phyloP scores from a whole-genome alignment of 177 flowering plant genomes.

The Vitis hybrid region DNA sequence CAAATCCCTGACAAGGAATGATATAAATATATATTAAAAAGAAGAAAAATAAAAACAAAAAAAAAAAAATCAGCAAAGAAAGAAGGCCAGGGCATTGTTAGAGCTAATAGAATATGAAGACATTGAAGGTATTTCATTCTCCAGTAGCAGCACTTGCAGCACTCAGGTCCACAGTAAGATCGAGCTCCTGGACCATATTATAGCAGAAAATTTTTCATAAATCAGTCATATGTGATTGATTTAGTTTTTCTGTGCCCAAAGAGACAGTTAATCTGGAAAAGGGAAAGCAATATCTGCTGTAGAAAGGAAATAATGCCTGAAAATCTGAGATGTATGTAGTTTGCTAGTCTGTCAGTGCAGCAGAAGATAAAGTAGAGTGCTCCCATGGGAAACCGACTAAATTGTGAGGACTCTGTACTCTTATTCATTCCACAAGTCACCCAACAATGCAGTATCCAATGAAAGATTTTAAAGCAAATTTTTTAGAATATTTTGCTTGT shows the following conservation, averaged over 20 bases:
- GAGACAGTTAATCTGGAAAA: neutral
- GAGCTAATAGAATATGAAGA: conserved; percentile 1
- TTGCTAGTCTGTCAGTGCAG: no score
- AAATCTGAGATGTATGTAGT: no score
- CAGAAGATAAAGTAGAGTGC: no score
- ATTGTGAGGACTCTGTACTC: no score
- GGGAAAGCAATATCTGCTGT: no score
- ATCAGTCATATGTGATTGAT: neutral
- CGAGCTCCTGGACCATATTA: conserved; percentile 49
- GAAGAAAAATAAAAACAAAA: neutral
- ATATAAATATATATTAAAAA: neutral
- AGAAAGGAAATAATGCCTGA: no score
- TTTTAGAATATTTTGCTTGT: no score
- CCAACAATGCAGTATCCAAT: no score
- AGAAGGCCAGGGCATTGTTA: neutral
- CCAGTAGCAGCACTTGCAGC: conserved; percentile 83
- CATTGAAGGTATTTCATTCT: conserved; percentile 23
- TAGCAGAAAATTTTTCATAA: neutral
- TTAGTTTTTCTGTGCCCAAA: neutral
- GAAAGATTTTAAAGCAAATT: no score
- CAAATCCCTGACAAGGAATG: neutral
- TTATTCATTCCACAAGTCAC: no score
- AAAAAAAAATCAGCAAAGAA: neutral
- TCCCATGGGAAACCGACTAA: no score
- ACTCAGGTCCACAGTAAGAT: conserved; percentile 86